phyloP scores from a whole-genome alignment of 805 yeast species.

The Dipodascus geniculatus region DNA sequence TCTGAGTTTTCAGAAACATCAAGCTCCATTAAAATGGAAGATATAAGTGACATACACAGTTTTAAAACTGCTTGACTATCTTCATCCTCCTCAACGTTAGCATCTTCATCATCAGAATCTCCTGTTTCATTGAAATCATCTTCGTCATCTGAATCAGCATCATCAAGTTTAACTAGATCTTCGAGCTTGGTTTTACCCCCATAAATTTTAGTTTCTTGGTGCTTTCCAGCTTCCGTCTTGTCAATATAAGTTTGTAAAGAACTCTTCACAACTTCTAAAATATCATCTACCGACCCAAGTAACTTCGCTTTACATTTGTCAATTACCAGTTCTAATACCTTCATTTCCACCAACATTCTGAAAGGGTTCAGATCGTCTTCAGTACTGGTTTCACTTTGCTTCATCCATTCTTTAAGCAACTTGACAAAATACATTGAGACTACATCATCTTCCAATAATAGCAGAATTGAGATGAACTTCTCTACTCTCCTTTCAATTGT shows the following conservation, averaged over 20 bases:
- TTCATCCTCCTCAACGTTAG: constrained; percentile 23
- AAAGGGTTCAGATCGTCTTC: constrained; percentile 36
- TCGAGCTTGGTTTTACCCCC: not conserved
- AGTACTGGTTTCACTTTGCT: constrained; percentile 15
- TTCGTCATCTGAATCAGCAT: constrained; percentile 32
- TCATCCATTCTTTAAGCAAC: constrained; percentile 47
- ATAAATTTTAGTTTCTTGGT: constrained; percentile 7
- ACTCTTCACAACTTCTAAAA: constrained; percentile 38
- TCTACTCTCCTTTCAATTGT: constrained; percentile 35
- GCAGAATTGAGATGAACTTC: constrained; percentile 33
- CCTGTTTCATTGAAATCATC: constrained; percentile 15
- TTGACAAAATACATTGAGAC: constrained; percentile 36
- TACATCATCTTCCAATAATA: constrained; percentile 36
- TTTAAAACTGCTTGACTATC: constrained; percentile 20
- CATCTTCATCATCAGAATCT: constrained; percentile 18
- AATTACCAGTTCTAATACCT: constrained; percentile 51
- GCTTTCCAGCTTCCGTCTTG: constrained; percentile 14
- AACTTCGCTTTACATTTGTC: constrained; percentile 45
- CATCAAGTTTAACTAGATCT: constrained; percentile 14
- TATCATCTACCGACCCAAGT: constrained; percentile 44
- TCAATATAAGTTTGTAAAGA: constrained; percentile 27
- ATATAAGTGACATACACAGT: constrained; percentile 22
- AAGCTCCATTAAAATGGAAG: constrained; percentile 22
- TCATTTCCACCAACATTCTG: constrained; percentile 43
- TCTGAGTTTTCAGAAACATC: constrained; percentile 3